These are phyloP conservation scores for Austroboletus festivus DNA, from an alignment of 768 basidiomycete genomes.

Conservation along the genomic window DNA sequence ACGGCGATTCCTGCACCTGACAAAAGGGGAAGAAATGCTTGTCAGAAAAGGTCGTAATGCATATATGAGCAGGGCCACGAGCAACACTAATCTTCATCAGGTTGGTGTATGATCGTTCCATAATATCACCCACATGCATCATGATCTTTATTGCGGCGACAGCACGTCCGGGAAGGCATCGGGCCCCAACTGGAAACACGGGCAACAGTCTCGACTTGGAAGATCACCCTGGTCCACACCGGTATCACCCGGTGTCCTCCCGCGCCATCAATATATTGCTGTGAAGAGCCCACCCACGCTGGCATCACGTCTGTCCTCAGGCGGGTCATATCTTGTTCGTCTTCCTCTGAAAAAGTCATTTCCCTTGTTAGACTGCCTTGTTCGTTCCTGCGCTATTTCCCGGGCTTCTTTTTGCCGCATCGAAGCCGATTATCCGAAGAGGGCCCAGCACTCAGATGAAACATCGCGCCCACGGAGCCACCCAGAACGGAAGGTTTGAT, in stretches of 20 bases:
- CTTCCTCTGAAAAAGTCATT: constrained; percentile 7
- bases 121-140: background rate
- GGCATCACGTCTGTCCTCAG: constrained; percentile 3
- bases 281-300: constrained; percentile 2
- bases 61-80: background rate
- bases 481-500: constrained; percentile 9
- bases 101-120: background rate
- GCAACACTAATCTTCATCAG: background rate
- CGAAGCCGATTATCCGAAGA: constrained; percentile 20
- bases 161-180: background rate
- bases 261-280: constrained; percentile 12
- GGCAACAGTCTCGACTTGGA: background rate
- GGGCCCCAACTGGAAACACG: constrained; percentile 4
- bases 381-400: constrained; percentile 13
- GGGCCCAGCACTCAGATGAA: constrained; percentile 15
- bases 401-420: constrained; percentile 21
- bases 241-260: constrained; percentile 22
- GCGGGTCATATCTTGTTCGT: constrained; percentile 9
- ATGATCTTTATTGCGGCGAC: background rate
- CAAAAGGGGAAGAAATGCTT: constrained; percentile 6
- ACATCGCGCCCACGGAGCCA: constrained; percentile 28
- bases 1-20: constrained; percentile 9
- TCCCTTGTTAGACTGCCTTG: constrained; percentile 11
- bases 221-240: constrained; percentile 6
- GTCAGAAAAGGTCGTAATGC: background rate